These are phyloP conservation scores for Entrophospora sp. DNA, from an alignment of 192 early-diverging fungal species.

Conservation along the genomic window DNA sequence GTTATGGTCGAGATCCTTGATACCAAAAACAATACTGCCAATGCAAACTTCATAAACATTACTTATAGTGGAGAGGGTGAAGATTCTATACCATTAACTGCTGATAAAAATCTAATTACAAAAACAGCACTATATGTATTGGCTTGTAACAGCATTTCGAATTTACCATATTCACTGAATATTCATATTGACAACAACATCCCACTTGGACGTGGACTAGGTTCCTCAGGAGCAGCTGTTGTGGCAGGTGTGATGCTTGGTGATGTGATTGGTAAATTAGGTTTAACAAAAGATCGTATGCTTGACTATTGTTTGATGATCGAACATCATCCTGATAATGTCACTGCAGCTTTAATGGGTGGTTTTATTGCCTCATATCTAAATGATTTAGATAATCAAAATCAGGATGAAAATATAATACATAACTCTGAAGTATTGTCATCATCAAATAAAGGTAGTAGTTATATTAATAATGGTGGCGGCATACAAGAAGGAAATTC, in stretches of 20 bases:
- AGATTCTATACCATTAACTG: conserved; percentile 70
- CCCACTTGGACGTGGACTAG: conserved; percentile 93
- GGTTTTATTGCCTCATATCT: conserved; percentile 89
- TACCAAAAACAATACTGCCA: background rate
- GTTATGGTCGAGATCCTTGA: conserved; percentile 18
- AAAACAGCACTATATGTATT: conserved; percentile 88
- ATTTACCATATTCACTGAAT: conserved; percentile 54
- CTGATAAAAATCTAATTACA: conserved; percentile 80
- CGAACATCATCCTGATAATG: conserved; percentile 98
- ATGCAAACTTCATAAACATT: conserved; percentile 41
- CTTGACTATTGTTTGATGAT: conserved; percentile 88
- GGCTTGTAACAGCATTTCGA: conserved; percentile 47
- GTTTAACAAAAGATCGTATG: conserved; percentile 64
- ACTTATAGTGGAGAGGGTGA: conserved; percentile 60
- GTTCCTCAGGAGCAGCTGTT: conserved; percentile 91
- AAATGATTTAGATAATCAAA: conserved; percentile 43
- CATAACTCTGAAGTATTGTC: conserved; percentile 46
- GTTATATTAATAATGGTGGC: background rate
- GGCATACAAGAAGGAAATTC: background rate
- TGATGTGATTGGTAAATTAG: conserved; percentile 59
- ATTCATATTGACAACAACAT: conserved; percentile 86
- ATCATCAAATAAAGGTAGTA: background rate
- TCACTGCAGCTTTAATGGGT: conserved; percentile 86
- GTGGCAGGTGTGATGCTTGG: conserved; percentile 88
- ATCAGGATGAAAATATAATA: conserved; percentile 31